Conservation (phyloP, 2,329 filamentous ascomycete species). For the Colletotrichum eremochloae region DNA sequence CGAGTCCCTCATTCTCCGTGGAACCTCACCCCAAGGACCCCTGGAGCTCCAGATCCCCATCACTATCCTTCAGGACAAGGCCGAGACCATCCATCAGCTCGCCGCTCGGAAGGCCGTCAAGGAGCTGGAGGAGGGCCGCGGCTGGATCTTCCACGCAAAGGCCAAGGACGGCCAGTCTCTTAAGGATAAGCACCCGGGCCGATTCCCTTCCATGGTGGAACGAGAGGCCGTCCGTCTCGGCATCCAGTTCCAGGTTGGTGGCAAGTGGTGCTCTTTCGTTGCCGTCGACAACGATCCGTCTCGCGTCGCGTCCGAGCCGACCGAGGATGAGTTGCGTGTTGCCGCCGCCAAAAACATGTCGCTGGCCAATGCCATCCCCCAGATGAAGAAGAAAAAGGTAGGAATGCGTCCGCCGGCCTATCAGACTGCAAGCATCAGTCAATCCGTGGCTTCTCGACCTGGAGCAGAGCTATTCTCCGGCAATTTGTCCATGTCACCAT, state of each 20-base stretch:
- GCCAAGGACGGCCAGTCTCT: conserved; percentile 61
- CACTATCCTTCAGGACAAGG: conserved; percentile 58
- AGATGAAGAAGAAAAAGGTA: neutral
- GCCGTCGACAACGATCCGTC: conserved; percentile 61
- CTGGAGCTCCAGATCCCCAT: conserved; percentile 76
- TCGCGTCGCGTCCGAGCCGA: too few species aligned
- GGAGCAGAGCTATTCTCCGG: neutral
- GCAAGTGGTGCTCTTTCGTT: conserved; percentile 81
- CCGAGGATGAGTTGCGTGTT: neutral
- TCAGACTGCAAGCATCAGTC: neutral
- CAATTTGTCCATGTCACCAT: too few species aligned
- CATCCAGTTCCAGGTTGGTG: conserved; percentile 74
- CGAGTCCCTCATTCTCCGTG: conserved; percentile 70
- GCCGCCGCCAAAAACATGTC: neutral
- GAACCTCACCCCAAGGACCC: conserved; percentile 68
- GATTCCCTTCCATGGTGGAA: conserved; percentile 72
- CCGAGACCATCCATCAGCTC: conserved; percentile 76
- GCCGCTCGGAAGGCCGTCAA: conserved; percentile 76
- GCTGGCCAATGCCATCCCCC: accelerated
- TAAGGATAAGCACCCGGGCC: conserved; percentile 61
- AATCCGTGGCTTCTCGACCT: neutral
- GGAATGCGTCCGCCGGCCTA: neutral
- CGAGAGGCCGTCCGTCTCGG: conserved; percentile 76
- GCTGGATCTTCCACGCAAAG: conserved; percentile 71
- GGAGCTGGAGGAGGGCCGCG: conserved; percentile 78